Conservation (phyloP, 345 rosid species). For the Raphanus raphanistrum region DNA sequence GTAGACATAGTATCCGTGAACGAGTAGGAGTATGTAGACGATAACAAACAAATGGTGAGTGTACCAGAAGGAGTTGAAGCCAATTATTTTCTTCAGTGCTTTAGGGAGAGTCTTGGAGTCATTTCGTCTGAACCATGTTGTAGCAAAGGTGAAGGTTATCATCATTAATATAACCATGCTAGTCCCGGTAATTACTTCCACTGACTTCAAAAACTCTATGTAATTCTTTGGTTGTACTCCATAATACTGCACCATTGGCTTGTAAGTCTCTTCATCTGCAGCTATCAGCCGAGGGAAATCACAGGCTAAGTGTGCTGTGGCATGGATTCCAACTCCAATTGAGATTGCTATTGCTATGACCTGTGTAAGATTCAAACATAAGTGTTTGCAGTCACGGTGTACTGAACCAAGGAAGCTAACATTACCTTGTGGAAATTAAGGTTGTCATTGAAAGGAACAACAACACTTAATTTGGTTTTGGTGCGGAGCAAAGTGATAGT, state of each 20-base stretch:
- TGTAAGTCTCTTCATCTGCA: slow-evolving; percentile 53
- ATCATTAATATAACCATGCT: slow-evolving; percentile 69
- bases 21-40: slow-evolving; percentile 62
- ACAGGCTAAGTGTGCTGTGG: slow-evolving; percentile 57
- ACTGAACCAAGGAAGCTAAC: not conserved
- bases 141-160: slow-evolving; percentile 71
- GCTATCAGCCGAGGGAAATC: slow-evolving; percentile 68
- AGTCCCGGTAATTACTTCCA: slow-evolving; percentile 67
- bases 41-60: slow-evolving; percentile 77
- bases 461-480: slow-evolving; percentile 54
- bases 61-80: slow-evolving; percentile 87
- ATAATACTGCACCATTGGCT: slow-evolving; percentile 57
- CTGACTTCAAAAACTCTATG: slow-evolving; percentile 54
- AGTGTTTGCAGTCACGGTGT: not conserved
- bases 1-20: slow-evolving; percentile 63
- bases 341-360: slow-evolving; percentile 65
- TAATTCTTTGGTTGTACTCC: slow-evolving; percentile 57
- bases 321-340: slow-evolving; percentile 64
- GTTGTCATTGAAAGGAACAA: slow-evolving; percentile 74
- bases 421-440: slow-evolving; percentile 82
- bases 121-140: slow-evolving; percentile 66
- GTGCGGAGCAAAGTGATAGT: slow-evolving; percentile 81
- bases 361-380: slow-evolving; percentile 34
- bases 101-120: slow-evolving; percentile 49
- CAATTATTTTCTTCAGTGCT: slow-evolving; percentile 64